Base-by-base conservation (phyloP, 306 rosid genomes). In the Glycine soja region DNA sequence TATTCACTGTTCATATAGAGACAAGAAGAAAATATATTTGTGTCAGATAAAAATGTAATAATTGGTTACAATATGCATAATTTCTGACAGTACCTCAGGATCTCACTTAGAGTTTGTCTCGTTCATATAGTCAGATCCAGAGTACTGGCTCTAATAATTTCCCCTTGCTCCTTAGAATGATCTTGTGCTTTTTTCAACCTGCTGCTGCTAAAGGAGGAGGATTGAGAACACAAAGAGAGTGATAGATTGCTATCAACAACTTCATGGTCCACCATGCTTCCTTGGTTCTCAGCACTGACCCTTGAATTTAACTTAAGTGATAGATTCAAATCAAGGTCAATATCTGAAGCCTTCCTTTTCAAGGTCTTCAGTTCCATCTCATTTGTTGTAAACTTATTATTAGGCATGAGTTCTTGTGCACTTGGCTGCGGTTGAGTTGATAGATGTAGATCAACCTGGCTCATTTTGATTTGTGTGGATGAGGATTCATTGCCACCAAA, bases 121-220 rank as follows among this genome's bases (percentile, higher is more conserved):
- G 88, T 89, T 95, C 97, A 92, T 83, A 88, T 85, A 81, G 93
- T 89, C 90, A 93, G 97, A 95, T 93, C 92, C 87, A 93, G 89
- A 78, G 88, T 86, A 85, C 91, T 91, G 61, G 80, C 80, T 76
- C 83, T 77, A 38, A 38, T 77, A 38, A 38, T 38, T 78, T 75
- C 75, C 51, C 68, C 79, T 62, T 74, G 65, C 77, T 66, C 69
- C 82, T 82, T 74, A 45, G 43, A 52, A 6, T 46, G 69, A 48
- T 57, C 80, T 47, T 73, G 61, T 80, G 78, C 52, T 76, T 79
- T 82, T 85, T 80, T 83, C 86, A 79, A 64, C 77, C 79, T 89
- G 46, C 42, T 77, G 36, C 83, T 77, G 42, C 83, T 77, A 78
- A 65, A 64, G 0, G 76, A 77, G 1, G 90, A 68, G 3, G 71